Evolutionary conservation across 805 yeast genomes (phyloP).

Genomic region (Blastobotrys attinorum): DNA sequence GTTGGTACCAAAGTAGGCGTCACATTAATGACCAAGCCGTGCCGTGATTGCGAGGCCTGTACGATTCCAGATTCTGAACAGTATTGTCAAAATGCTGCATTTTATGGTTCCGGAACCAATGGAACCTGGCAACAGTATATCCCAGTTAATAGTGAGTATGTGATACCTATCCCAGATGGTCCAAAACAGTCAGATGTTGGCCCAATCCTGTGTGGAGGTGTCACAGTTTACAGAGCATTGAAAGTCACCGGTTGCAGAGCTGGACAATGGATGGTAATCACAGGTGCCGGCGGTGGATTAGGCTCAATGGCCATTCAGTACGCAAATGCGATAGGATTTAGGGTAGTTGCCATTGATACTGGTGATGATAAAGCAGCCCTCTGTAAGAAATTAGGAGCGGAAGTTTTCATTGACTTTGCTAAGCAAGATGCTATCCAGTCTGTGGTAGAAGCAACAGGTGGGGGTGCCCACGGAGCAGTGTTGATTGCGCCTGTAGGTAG

Average conservation of each 20-base stretch:
- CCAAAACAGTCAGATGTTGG: slow-evolving; percentile 47
- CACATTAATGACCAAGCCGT: slow-evolving; percentile 76
- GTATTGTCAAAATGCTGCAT: slow-evolving; percentile 59
- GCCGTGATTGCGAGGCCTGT: slow-evolving; percentile 70
- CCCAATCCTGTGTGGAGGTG: slow-evolving; percentile 56
- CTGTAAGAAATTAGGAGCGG: slow-evolving; percentile 44
- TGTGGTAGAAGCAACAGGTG: slow-evolving; percentile 49
- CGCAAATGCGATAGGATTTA: slow-evolving; percentile 50
- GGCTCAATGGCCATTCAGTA: slow-evolving; percentile 55
- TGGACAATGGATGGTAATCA: slow-evolving; percentile 52
- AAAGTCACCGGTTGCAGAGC: slow-evolving; percentile 41
- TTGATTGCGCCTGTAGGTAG: slow-evolving; percentile 66
- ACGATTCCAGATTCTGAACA: slow-evolving; percentile 46
- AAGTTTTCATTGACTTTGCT: slow-evolving; percentile 47
- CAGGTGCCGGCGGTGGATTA: slow-evolving; percentile 59
- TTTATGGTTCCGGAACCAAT: slow-evolving; percentile 75
- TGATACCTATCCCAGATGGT: slow-evolving; percentile 68
- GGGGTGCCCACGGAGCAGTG: slow-evolving; percentile 72
- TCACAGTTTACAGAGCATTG: slow-evolving; percentile 54
- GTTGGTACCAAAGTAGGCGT: slow-evolving; percentile 77
- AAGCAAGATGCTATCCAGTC: slow-evolving; percentile 49
- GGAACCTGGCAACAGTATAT: slow-evolving; percentile 90
- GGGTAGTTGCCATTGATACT: slow-evolving; percentile 50
- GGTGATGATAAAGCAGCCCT: slow-evolving; percentile 41
- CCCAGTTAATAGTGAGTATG: slow-evolving; percentile 80